These are phyloP conservation scores for Pyrenochaeta sp. DNA, from an alignment of 2,329 filamentous ascomycete genomes.

Conservation along the genomic window DNA sequence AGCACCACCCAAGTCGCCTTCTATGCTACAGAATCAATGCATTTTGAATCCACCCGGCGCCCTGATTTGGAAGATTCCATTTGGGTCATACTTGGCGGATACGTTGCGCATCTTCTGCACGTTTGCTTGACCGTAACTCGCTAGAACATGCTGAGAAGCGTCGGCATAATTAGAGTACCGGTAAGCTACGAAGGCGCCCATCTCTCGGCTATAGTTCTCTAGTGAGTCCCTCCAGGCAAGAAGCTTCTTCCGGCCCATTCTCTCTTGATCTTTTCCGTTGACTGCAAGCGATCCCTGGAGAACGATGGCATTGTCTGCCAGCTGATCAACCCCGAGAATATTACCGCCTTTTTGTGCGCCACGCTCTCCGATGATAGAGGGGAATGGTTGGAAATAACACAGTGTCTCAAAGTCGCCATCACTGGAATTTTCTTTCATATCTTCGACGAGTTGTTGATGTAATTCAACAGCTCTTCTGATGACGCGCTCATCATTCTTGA, in stretches of 20 bases:
- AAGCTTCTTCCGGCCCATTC: constrained; percentile 15
- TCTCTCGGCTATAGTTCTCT: constrained; percentile 15
- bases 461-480: constrained; percentile 27
- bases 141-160: constrained; percentile 45
- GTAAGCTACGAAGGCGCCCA: constrained; percentile 20
- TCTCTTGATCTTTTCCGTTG: constrained; percentile 20
- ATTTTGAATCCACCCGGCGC: constrained; percentile 55
- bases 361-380: constrained; percentile 24
- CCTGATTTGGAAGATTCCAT: constrained; percentile 49
- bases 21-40: no score
- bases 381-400: constrained; percentile 33
- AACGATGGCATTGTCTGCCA: constrained; percentile 27
- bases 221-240: constrained; percentile 18
- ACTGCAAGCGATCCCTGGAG: constrained; percentile 26
- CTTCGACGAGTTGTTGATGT: constrained; percentile 26
- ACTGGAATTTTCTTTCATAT: constrained; percentile 15
- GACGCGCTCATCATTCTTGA: constrained; percentile 26
- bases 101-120: constrained; percentile 42
- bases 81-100: constrained; percentile 50
- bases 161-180: constrained; percentile 48
- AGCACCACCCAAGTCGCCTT: no score
- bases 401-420: constrained; percentile 32
- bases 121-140: constrained; percentile 51
- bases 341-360: constrained; percentile 32
- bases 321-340: constrained; percentile 30